A percentile compares a stretch with the other conserved stretches of the same genome.
These are phyloP conservation scores for Cupressus sempervirens DNA, from an alignment of 75 land plant species.

Conservation along the genomic window DNA sequence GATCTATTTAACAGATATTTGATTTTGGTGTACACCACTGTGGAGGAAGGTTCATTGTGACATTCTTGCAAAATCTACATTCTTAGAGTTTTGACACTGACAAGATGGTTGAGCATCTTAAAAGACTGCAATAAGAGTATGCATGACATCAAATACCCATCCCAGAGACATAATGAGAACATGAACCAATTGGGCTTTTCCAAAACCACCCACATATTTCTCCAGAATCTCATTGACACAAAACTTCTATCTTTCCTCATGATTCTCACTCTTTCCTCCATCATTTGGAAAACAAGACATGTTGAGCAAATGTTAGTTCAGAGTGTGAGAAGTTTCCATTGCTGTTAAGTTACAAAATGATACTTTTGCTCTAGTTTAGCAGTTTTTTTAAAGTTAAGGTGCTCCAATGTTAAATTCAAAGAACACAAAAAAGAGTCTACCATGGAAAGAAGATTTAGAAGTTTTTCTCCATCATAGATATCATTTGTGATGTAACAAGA, in stretches of 20 bases:
- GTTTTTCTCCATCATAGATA: too few relatives aligned
- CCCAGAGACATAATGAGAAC: slow-evolving; percentile 40
- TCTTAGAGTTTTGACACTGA: slow-evolving; percentile 13
- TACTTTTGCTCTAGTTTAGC: not conserved
- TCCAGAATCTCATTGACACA: slow-evolving; percentile 42
- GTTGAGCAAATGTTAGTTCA: not conserved
- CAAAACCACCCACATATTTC: slow-evolving; percentile 27
- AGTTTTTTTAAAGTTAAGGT: not conserved
- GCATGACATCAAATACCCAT: slow-evolving; percentile 59
- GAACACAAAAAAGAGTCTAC: not conserved
- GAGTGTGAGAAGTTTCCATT: not conserved
- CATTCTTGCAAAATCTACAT: not conserved
- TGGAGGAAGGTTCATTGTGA: too few relatives aligned
- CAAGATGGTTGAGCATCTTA: slow-evolving; percentile 44
- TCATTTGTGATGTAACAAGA: too few relatives aligned
- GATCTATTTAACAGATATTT: not conserved
- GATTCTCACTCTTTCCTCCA: not conserved
- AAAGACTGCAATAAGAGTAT: slow-evolving; percentile 56
- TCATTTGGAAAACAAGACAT: not conserved
- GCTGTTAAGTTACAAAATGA: not conserved
- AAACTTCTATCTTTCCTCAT: not conserved
- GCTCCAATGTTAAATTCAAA: not conserved
- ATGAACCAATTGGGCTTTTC: slow-evolving; percentile 36
- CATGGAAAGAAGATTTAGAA: not conserved
- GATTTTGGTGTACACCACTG: not conserved